phyloP scores from a whole-genome alignment of 202 grass and related monocot genomes.

The Panicum hallii region DNA sequence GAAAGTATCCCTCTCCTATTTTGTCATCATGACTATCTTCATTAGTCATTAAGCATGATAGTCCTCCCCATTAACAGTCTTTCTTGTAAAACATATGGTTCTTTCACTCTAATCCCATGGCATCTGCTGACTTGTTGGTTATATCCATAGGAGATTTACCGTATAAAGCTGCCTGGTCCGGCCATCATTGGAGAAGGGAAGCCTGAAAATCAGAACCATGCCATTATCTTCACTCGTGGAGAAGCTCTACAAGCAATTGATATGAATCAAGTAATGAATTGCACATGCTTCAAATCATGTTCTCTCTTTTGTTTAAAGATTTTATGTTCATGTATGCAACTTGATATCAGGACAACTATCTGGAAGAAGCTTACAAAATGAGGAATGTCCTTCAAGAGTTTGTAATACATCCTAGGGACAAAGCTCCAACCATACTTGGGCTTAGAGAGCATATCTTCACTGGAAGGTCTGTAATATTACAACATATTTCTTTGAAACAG shows the following conservation, averaged over 20 bases:
- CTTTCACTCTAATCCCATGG: neutral
- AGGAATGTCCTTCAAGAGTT: slow-evolving; percentile 99
- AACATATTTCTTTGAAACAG: slow-evolving; percentile 31
- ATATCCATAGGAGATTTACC: slow-evolving; percentile 79
- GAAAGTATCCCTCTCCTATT: neutral
- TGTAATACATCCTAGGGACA: slow-evolving; percentile 59
- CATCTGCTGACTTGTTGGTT: slow-evolving; percentile 37
- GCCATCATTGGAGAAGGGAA: slow-evolving; percentile 96
- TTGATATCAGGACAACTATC: slow-evolving; percentile 81
- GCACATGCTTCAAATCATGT: slow-evolving; percentile 25
- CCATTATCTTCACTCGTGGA: slow-evolving; percentile 98
- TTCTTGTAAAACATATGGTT: slow-evolving; percentile 8
- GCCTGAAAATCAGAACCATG: slow-evolving; percentile 98
- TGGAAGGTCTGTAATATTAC: slow-evolving; percentile 62
- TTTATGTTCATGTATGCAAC: slow-evolving; percentile 21
- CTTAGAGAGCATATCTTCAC: slow-evolving; percentile 97
- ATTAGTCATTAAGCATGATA: slow-evolving; percentile 18
- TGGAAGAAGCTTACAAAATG: slow-evolving; percentile 99
- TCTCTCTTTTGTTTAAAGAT: neutral
- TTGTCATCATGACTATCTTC: slow-evolving; percentile 14
- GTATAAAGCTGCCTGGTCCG: slow-evolving; percentile 80
- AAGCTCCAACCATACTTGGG: slow-evolving; percentile 84
- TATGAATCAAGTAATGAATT: slow-evolving; percentile 88
- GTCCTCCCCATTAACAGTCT: neutral
- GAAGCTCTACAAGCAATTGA: slow-evolving; percentile 94